Evolutionary conservation across 2,329 filamentous ascomycete genomes (phyloP), one percentile per base, ranked within the genome.

Genomic region (Plenodomus lindquistii): DNA sequence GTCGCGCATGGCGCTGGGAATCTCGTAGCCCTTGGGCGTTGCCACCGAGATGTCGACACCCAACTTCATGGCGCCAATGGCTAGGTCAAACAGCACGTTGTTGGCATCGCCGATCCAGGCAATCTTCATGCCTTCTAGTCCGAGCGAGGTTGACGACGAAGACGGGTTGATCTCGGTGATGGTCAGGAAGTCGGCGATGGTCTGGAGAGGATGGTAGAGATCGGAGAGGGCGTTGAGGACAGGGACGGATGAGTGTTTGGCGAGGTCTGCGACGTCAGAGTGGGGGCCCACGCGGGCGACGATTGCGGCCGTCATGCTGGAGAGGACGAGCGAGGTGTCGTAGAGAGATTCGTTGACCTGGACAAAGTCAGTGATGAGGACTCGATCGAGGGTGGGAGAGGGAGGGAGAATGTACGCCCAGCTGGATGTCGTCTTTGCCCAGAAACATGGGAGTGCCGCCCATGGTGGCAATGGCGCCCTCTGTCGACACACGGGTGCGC

Each of bases 31-130:
- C 52, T 81, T 76, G 17, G 94, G 94, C 0, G 93, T 92, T 11
- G 94, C 94, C 31, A 97, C 91, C 2, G 89, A 79, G 54, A 99
- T 82, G 62, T 96, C 82, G 20, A 96, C 85, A 38, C 94, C 94
- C 62, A 93, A 82, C 77, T 97, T 97, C 62, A 88, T 78, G 48
- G 89, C 91, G 35, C 84, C 92, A 59, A 94, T 93, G 40, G 92
- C 91, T 44, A 97, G 81, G 69, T 99, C 93, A 67, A 92, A 97
- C 19, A 97, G 83, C 21, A 99, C 93, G 63, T 99, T 99, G 77
- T 97, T 99, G 10, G 91, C 91, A 70, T 99, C 93, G 44, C 93
- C 93, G 38, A 99, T 81, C 94, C 94, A 99, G 15, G 94, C 93
- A 53, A 97, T 83, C 76, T 96, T 97, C 64, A 96, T 74, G 1